phyloP scores from a whole-genome alignment of 768 basidiomycete genomes.

The Phanerochaete sordida region DNA sequence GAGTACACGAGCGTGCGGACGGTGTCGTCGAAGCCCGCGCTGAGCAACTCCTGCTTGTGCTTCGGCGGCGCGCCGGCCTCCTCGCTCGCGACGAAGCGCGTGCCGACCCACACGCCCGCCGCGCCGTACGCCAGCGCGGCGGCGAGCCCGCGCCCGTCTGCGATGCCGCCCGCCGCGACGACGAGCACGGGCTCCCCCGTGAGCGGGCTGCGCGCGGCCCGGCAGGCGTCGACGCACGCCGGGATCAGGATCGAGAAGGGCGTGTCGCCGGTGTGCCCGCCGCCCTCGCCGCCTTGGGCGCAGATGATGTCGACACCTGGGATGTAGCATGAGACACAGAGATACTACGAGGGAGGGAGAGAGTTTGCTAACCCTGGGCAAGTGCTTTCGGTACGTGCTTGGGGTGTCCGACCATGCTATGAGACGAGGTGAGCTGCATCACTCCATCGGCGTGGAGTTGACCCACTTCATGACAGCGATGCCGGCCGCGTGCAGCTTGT shows the following conservation, averaged over 20 bases:
- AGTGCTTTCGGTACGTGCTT: conserved; percentile 81
- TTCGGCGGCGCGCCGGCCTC: conserved; percentile 76
- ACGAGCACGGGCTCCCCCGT: conserved; percentile 76
- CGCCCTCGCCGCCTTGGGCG: conserved; percentile 85
- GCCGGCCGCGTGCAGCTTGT: conserved; percentile 73
- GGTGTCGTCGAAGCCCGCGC: conserved; percentile 74
- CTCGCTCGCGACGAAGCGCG: conserved; percentile 78
- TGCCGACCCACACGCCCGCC: conserved; percentile 85
- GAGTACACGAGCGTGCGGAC: conserved; percentile 69
- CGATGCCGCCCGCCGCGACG: conserved; percentile 82
- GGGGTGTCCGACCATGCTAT: conserved; percentile 80
- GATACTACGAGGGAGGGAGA: too few relatives aligned
- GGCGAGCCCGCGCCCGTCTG: conserved; percentile 79
- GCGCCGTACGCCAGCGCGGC: conserved; percentile 79
- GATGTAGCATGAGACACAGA: conserved; percentile 8
- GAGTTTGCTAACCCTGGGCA: conserved; percentile 56
- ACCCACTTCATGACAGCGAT: conserved; percentile 85
- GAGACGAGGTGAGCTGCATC: background rate
- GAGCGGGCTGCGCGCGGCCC: conserved; percentile 62
- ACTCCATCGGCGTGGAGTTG: background rate
- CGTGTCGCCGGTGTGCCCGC: conserved; percentile 84
- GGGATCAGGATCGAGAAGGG: conserved; percentile 82
- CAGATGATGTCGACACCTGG: conserved; percentile 87
- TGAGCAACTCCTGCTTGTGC: conserved; percentile 66
- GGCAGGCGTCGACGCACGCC: conserved; percentile 77